These are phyloP conservation scores for Coffea eugenioides DNA, from an alignment of 257 asterid species.

Conservation along the genomic window DNA sequence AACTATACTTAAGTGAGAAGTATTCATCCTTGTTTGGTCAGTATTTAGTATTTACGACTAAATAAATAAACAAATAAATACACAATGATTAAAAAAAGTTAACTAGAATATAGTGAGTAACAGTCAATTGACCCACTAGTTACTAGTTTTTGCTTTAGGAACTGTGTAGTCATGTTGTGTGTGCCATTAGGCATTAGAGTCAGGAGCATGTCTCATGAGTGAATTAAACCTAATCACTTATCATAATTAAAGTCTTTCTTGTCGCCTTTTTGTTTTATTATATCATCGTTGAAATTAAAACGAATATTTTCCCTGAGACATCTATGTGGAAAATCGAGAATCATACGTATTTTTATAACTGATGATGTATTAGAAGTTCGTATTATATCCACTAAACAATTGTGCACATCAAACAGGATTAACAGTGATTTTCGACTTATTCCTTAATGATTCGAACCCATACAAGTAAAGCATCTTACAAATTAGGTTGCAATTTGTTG, in stretches of 20 bases:
- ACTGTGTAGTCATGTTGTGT: neutral
- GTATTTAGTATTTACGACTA: too few species aligned
- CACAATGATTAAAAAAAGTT: too few species aligned
- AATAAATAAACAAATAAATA: too few species aligned
- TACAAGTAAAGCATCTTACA: too few species aligned
- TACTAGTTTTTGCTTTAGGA: neutral
- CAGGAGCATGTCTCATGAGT: slow-evolving; percentile 20
- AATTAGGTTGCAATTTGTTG: too few species aligned
- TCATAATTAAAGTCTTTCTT: slow-evolving; percentile 9
- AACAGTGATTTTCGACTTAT: too few species aligned
- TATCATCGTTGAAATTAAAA: neutral
- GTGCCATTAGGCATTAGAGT: neutral
- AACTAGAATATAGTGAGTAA: neutral
- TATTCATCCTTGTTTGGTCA: too few species aligned
- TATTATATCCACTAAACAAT: neutral
- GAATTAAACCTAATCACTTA: slow-evolving; percentile 7
- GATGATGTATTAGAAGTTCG: too few species aligned
- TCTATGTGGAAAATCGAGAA: neutral
- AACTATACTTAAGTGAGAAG: neutral
- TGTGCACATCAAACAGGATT: too few species aligned
- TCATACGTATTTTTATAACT: too few species aligned
- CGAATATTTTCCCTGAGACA: neutral
- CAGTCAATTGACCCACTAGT: slow-evolving; percentile 16
- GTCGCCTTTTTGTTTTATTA: neutral
- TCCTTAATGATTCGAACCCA: too few species aligned